These are phyloP conservation scores for Tephrocybe sp. DNA, from an alignment of 768 basidiomycete species.

Conservation along the genomic window DNA sequence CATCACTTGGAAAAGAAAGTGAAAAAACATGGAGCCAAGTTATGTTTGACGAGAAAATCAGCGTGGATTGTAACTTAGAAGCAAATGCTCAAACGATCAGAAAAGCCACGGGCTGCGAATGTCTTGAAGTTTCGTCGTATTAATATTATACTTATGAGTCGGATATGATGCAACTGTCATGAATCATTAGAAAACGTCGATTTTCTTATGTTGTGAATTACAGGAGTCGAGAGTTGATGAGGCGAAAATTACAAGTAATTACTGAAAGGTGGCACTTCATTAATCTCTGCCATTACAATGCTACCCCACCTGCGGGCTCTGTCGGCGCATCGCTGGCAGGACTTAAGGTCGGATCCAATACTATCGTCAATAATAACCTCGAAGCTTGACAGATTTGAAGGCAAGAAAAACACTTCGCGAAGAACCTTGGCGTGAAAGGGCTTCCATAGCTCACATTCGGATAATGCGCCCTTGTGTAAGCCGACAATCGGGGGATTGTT, in stretches of 20 bases:
- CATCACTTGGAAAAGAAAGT: too few relatives aligned
- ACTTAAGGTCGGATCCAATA: background rate
- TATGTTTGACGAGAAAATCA: too few relatives aligned
- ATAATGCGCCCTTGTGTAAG: constrained; percentile 4
- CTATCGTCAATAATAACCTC: background rate
- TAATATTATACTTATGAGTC: too few relatives aligned
- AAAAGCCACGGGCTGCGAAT: too few relatives aligned
- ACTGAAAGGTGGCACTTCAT: background rate
- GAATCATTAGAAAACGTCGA: too few relatives aligned
- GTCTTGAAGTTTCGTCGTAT: too few relatives aligned
- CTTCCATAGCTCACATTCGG: constrained; percentile 6
- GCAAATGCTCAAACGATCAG: too few relatives aligned
- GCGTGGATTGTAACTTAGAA: too few relatives aligned
- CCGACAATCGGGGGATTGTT: background rate
- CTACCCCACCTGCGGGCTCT: constrained; percentile 5
- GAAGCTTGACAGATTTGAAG: background rate
- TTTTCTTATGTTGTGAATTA: too few relatives aligned
- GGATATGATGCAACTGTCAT: too few relatives aligned
- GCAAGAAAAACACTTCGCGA: background rate
- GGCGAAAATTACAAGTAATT: background rate
- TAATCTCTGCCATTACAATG: background rate
- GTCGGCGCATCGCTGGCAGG: background rate
- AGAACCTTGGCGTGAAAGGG: constrained; percentile 1
- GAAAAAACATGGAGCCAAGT: too few relatives aligned
- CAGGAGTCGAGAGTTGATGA: too few relatives aligned